Percentiles rank a stretch among this genome's conserved stretches.
phyloP scores from a whole-genome alignment of 306 rosid species.

The Lotus japonicus region DNA sequence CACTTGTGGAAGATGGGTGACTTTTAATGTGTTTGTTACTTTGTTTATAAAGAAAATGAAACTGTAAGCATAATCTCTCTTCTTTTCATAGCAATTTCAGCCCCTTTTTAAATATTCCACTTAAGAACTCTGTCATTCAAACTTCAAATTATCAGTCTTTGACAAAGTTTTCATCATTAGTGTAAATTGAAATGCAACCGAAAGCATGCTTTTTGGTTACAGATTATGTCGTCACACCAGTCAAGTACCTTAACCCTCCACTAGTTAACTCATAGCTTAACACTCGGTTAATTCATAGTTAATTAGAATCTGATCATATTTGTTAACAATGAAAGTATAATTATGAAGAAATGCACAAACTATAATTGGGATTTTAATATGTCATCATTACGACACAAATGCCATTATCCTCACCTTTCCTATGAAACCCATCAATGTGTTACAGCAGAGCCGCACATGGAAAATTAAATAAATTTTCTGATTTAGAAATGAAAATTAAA shows the following conservation, averaged over 20 bases:
- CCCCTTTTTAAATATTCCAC: background rate
- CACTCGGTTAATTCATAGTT: background rate
- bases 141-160: conserved; percentile 2
- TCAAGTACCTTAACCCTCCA: background rate
- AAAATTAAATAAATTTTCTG: conserved; percentile 16
- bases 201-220: background rate
- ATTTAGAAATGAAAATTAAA: conserved; percentile 14
- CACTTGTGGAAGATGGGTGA: conserved; percentile 4
- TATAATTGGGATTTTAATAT: background rate
- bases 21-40: conserved; percentile 29
- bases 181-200: background rate
- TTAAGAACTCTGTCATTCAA: conserved; percentile 18
- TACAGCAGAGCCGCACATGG: conserved; percentile 26
- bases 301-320: background rate
- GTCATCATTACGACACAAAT: conserved; percentile 21
- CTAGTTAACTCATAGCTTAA: background rate
- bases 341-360: background rate
- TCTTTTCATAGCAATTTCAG: conserved; percentile 24
- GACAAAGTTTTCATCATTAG: conserved; percentile 20
- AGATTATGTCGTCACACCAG: background rate
- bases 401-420: background rate
- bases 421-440: conserved; percentile 15
- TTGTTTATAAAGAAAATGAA: conserved; percentile 17
- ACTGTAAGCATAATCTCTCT: conserved; percentile 25
- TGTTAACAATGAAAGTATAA: too few relatives aligned